Conservation (phyloP, 2,329 filamentous ascomycete species). For the Sclerotinia sclerotiorum region DNA sequence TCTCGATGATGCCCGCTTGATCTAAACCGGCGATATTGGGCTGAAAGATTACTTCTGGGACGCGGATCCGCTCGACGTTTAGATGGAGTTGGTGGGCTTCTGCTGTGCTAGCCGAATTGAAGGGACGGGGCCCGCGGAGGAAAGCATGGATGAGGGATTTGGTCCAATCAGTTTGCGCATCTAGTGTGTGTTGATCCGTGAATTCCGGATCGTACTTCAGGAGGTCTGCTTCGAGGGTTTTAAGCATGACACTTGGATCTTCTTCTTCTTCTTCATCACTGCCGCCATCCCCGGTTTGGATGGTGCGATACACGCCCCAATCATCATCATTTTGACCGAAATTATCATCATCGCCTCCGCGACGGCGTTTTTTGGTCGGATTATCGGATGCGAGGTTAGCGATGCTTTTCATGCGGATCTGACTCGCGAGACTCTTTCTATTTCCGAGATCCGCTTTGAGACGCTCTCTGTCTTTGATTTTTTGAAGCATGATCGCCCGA, state of each 20-base stretch:
- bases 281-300: conserved; percentile 77
- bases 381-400: conserved; percentile 92
- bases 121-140: conserved; percentile 81
- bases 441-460: conserved; percentile 94
- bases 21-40: conserved; percentile 89
- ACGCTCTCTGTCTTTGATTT: conserved; percentile 90
- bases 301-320: conserved; percentile 94
- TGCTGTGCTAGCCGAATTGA: conserved; percentile 74
- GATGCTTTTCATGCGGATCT: conserved; percentile 98
- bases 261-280: conserved; percentile 94
- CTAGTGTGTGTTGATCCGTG: conserved; percentile 86
- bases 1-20: conserved; percentile 90
- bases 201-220: conserved; percentile 85
- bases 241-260: conserved; percentile 73
- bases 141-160: conserved; percentile 90
- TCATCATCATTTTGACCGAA: conserved; percentile 98
- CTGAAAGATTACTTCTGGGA: conserved; percentile 91
- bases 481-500: conserved; percentile 68
- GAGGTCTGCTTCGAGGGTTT: conserved; percentile 78
- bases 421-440: conserved; percentile 91
- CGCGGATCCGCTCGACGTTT: conserved; percentile 93
- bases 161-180: conserved; percentile 93
- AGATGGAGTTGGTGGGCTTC: conserved; percentile 88
- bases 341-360: conserved; percentile 89
- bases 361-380: conserved; percentile 77